Percentiles rank a stretch among this genome's conserved stretches.
Conservation (phyloP, 805 yeast species). For the Jamesozyma spencerorum region DNA sequence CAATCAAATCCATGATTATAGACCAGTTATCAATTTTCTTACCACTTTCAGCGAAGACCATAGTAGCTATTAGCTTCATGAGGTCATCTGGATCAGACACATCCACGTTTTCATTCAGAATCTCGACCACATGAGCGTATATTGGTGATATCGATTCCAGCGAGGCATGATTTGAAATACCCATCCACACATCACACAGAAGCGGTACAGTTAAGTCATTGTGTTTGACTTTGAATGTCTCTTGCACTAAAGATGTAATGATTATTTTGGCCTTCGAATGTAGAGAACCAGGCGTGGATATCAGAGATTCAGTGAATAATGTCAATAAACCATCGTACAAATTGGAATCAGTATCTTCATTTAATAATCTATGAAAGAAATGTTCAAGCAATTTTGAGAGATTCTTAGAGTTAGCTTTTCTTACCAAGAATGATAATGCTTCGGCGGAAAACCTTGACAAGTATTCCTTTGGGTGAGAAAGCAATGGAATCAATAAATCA, state of each 20-base stretch:
- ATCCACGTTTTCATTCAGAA: constrained; percentile 12
- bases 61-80: constrained; percentile 36
- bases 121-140: constrained; percentile 31
- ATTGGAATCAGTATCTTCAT: constrained; percentile 29
- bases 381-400: constrained; percentile 39
- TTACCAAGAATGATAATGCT: constrained; percentile 73
- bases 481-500: constrained; percentile 49
- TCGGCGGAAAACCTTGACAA: constrained; percentile 82
- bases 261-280: constrained; percentile 62
- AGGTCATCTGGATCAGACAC: constrained; percentile 24
- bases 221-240: constrained; percentile 10
- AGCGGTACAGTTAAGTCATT: constrained; percentile 30
- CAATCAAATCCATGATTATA: constrained; percentile 8
- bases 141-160: constrained; percentile 38
- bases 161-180: constrained; percentile 45
- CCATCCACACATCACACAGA: constrained; percentile 51
- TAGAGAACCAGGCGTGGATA: constrained; percentile 58
- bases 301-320: constrained; percentile 65
- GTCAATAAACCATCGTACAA: constrained; percentile 52
- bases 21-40: constrained; percentile 50
- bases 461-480: constrained; percentile 51
- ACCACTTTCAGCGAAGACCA: constrained; percentile 65
- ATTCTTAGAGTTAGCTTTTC: constrained; percentile 49
- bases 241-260: constrained; percentile 36
- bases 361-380: constrained; percentile 33